Conservation (phyloP, 805 yeast species). For the Kuraishia piskuri region DNA sequence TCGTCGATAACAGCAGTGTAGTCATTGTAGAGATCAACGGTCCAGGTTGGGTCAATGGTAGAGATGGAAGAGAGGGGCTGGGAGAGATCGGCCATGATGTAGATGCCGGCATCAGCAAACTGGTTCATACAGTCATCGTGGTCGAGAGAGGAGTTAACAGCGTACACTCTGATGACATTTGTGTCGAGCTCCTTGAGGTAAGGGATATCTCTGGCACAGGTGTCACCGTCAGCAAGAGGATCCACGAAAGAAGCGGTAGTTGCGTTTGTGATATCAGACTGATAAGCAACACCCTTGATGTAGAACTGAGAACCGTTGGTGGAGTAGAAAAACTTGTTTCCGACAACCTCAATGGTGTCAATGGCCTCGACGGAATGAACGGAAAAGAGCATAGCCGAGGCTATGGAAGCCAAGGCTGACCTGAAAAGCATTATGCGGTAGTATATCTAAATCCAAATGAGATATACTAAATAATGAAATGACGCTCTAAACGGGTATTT, state of each 20-base stretch:
- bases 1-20: conserved; percentile 63
- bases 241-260: conserved; percentile 43
- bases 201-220: conserved; percentile 70
- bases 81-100: conserved; percentile 72
- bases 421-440: conserved; percentile 23
- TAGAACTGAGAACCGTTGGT: conserved; percentile 75
- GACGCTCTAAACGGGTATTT: neutral
- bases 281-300: conserved; percentile 76
- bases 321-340: conserved; percentile 70
- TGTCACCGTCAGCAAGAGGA: conserved; percentile 55
- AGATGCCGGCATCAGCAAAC: conserved; percentile 68
- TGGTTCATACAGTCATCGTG: conserved; percentile 63
- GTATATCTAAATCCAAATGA: neutral
- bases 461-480: neutral
- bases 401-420: conserved; percentile 20
- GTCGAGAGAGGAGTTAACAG: conserved; percentile 54
- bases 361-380: conserved; percentile 30
- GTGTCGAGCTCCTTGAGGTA: conserved; percentile 54
- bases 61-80: conserved; percentile 57
- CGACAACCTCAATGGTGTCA: conserved; percentile 64
- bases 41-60: conserved; percentile 59
- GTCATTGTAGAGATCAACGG: conserved; percentile 50
- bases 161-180: conserved; percentile 70
- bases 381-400: conserved; percentile 13
- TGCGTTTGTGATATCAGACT: conserved; percentile 53